Evolutionary conservation across 2,329 filamentous ascomycete species (phyloP).

Genomic region (Pseudonectria foliicola): DNA sequence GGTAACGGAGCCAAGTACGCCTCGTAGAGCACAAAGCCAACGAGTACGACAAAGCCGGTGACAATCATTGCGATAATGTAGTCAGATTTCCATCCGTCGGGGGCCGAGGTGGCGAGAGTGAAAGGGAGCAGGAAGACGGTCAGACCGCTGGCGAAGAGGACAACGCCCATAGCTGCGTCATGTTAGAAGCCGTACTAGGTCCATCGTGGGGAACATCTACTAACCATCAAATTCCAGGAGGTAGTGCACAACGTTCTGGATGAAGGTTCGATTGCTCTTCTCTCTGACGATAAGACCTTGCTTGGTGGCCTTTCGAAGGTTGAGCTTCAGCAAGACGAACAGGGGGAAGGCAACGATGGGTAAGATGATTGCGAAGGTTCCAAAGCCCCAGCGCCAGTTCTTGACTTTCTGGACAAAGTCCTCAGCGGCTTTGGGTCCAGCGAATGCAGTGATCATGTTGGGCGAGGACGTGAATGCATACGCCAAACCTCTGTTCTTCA

Average conservation of each 20-base stretch:
- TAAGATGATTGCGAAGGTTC: slow-evolving; percentile 51
- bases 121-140: slow-evolving; percentile 47
- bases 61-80: slow-evolving; percentile 38
- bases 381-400: slow-evolving; percentile 37
- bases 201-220: slow-evolving; percentile 2
- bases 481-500: slow-evolving; percentile 33
- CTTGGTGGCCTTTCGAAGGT: slow-evolving; percentile 46
- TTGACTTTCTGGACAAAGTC: slow-evolving; percentile 15
- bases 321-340: slow-evolving; percentile 42
- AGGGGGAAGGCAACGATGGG: slow-evolving; percentile 46
- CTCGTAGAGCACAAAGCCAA: slow-evolving; percentile 47
- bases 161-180: slow-evolving; percentile 36
- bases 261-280: slow-evolving; percentile 34
- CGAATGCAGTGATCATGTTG: slow-evolving; percentile 40
- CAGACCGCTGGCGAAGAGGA: slow-evolving; percentile 50
- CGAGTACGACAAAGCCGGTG: slow-evolving; percentile 38
- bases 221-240: slow-evolving; percentile 47
- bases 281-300: slow-evolving; percentile 32
- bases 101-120: slow-evolving; percentile 26
- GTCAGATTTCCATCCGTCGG: slow-evolving; percentile 29
- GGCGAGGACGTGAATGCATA: slow-evolving; percentile 34
- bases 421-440: slow-evolving; percentile 24
- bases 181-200: background rate
- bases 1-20: slow-evolving; percentile 44
- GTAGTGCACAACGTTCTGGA: slow-evolving; percentile 43